Base-by-base conservation (phyloP, 148 eudicot species). In the Rhododendron kiyosumense region DNA sequence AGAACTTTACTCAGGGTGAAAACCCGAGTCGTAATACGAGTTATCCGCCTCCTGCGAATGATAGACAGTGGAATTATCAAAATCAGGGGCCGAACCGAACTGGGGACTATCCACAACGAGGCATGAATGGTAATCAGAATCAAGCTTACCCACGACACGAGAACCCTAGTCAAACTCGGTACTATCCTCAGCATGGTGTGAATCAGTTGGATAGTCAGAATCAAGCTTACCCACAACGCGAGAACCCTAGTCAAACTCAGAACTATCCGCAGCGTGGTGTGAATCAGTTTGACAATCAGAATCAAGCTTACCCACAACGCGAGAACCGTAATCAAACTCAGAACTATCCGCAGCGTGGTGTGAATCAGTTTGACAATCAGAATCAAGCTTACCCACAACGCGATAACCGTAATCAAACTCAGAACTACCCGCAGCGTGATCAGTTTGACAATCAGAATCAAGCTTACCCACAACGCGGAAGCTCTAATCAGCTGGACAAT, bases 181-280 rank as follows among this genome's bases (percentile, higher is more conserved):
- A 59, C 81, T 87, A 84, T 84, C 85, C 78, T 0, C 84, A 84
- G 45, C 84, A 7, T 12, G 81, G 85, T 87, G 79, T 63, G n/a
- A 80, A 89, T 85, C 91, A 92, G 79, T 85, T 83, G 85, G 79
- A 84, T 83, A 88, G 85, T 79, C 92, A 85, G 84, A 91, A 86
- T 84, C 91, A 86, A 79, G 87, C 78, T 71, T 83, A 89, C 85
- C 75, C 36, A 28, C 71, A 63, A 24, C 11, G 0, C 28, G 71
- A 63, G 30, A 63, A 24, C 30, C 28, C 12, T 63, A 0, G 28
- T 63, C 71, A 63, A 63, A n/a, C 71, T n/a, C 13, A 0, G 8
- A 63, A 63, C 30, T 63, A 63, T 63, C 28, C 71, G 1, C 75
- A 28, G 36, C 14, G 36, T 83, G 89, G 61, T 63, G 71, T 24